Evolutionary conservation across 2,329 filamentous ascomycete genomes (phyloP), one percentile per base, ranked within the genome.

Genomic region (Colletotrichum sp.): DNA sequence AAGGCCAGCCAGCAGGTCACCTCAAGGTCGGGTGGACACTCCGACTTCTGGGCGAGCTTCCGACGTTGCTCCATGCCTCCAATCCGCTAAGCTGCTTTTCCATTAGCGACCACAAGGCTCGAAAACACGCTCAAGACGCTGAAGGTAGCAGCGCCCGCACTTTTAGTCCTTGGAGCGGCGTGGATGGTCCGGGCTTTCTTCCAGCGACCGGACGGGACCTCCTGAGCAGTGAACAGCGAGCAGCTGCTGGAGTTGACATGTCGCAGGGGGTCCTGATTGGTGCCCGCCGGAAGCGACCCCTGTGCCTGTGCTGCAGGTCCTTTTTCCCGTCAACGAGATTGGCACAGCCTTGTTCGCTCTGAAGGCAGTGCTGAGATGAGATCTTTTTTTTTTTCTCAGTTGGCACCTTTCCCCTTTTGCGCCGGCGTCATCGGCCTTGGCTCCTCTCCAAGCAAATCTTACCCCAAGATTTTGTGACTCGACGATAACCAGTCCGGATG

Each of bases 401-500:
- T 60, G 61, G 68, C 21, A 59, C 70, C 32, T 68, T 67, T 26
- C 73, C 63, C 73, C 64, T 73, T 73, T 75, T 48, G 59, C 73
- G 21, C 63, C 59, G 61, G 74, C 74, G 74, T 76, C 74, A 75
- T 73, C 64, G 74, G 70, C 73, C 57, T 69, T 36, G 64, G 73
- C 64, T 57, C n/a, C 73, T 24, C 43, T 30, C 15, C 32, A n/a
- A 15, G 52, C 21, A 59, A 55, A 26, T 28, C 65, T 32, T 26
- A 24, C 26, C 60, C 36, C 61, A 71, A 74, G 55, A 21, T 61
- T 75, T 72, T 55, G 63, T 64, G 63, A 72, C 61, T 67, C 39
- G 67, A 66, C 30, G 28, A 43, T 16, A 71, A 63, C 10, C 59
- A 59, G 64, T 7, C 59, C 70, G 65, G 68, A 76, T 76, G 74